A percentile compares a stretch with the other conserved stretches of the same genome.
Evolutionary conservation across 108 stramenopile species (phyloP).

Genomic region (Conticribra guillardii): DNA sequence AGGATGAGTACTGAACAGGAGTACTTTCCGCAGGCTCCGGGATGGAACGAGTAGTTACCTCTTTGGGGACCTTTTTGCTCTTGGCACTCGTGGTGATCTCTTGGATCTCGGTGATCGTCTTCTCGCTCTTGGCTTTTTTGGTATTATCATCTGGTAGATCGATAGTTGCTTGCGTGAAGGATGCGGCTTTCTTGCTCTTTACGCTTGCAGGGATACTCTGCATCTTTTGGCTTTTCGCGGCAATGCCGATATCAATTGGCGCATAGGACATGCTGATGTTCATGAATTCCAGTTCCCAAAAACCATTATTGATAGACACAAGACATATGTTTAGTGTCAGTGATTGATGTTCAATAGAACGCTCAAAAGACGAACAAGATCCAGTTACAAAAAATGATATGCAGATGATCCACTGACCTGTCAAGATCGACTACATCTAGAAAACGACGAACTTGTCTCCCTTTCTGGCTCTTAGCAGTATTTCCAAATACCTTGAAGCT

Average conservation of each 20-base stretch:
- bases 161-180: background rate
- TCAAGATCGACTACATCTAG: background rate
- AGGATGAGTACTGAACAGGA: background rate
- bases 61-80: background rate
- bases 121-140: background rate
- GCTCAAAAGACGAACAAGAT: too few relatives aligned
- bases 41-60: background rate
- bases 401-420: background rate
- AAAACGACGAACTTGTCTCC: background rate
- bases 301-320: too few relatives aligned
- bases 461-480: background rate
- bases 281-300: too few relatives aligned
- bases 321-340: too few relatives aligned
- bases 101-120: background rate
- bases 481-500: background rate
- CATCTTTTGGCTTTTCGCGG: background rate
- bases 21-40: background rate
- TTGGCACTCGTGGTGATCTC: background rate
- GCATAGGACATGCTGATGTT: background rate
- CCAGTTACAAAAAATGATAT: too few relatives aligned
- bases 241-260: background rate
- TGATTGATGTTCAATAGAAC: too few relatives aligned
- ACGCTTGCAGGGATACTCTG: too few relatives aligned
- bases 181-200: too few relatives aligned
- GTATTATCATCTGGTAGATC: background rate